phyloP scores from a whole-genome alignment of 2,329 filamentous ascomycete species.

The Xylariaceae sp. region DNA sequence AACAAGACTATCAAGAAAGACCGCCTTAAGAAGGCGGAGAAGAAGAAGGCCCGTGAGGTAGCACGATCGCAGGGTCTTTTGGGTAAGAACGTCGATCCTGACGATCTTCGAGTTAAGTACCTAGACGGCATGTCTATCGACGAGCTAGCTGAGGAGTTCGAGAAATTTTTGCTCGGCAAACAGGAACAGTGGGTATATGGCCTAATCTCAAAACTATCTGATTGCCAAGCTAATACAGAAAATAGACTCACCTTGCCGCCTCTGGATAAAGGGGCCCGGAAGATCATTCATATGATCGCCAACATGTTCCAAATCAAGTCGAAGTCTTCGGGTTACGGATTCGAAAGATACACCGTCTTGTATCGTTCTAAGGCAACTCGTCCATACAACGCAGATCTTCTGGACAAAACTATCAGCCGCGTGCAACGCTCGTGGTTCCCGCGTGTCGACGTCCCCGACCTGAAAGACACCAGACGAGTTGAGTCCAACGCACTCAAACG shows the following conservation, averaged over 20 bases:
- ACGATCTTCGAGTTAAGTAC: constrained; percentile 66
- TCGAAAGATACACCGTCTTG: constrained; percentile 68
- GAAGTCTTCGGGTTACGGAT: constrained; percentile 71
- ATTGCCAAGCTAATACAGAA: constrained; percentile 2
- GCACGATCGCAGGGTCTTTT: constrained; percentile 62
- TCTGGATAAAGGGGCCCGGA: constrained; percentile 74
- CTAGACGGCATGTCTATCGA: constrained; percentile 63
- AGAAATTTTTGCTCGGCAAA: constrained; percentile 60
- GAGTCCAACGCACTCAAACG: constrained; percentile 26
- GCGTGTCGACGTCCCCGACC: constrained; percentile 41
- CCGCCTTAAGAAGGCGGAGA: constrained; percentile 63
- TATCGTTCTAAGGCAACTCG: constrained; percentile 67
- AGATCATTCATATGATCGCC: constrained; percentile 74
- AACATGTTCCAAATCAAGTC: constrained; percentile 73
- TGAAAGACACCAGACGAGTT: too few species aligned
- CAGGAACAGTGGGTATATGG: constrained; percentile 53
- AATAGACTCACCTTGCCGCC: constrained; percentile 69
- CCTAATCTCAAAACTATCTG: background rate
- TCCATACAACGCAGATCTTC: constrained; percentile 53
- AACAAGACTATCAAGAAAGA: constrained; percentile 60
- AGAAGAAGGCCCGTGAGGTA: constrained; percentile 65
- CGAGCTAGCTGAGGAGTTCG: constrained; percentile 68
- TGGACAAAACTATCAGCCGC: constrained; percentile 43
- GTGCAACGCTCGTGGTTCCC: constrained; percentile 52
- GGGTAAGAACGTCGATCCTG: constrained; percentile 50